A percentile compares a stretch with the other conserved stretches of the same genome.
Evolutionary conservation across 169 alveolate genomes (phyloP).

Genomic region (Plasmodium vinckei): DNA sequence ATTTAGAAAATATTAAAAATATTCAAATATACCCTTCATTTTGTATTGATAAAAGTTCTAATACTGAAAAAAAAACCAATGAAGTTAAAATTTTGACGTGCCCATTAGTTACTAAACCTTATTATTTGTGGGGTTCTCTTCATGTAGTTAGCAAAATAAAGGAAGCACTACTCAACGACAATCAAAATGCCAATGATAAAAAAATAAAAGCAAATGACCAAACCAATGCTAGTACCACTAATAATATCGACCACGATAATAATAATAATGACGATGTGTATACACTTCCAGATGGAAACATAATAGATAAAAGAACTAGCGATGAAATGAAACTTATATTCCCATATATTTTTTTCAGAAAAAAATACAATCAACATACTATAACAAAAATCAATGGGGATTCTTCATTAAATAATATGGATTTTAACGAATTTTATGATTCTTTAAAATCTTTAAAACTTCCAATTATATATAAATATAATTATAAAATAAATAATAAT

Average conservation of each 20-base stretch:
- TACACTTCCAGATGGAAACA: constrained; percentile 83
- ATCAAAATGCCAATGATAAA: constrained; percentile 43
- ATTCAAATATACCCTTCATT: constrained; percentile 78
- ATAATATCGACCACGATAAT: not conserved
- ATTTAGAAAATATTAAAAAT: constrained; percentile 72
- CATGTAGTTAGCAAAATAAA: constrained; percentile 81
- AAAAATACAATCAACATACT: constrained; percentile 68
- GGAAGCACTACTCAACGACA: constrained; percentile 75
- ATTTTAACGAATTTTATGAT: constrained; percentile 49
- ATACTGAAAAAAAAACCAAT: constrained; percentile 24
- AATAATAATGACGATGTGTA: constrained; percentile 24
- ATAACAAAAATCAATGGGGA: constrained; percentile 24
- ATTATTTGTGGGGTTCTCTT: constrained; percentile 81
- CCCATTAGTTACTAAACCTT: constrained; percentile 80
- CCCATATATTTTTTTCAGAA: constrained; percentile 61
- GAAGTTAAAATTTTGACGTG: constrained; percentile 71
- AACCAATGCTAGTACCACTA: constrained; percentile 31
- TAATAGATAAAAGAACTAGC: constrained; percentile 70
- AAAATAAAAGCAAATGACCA: constrained; percentile 13
- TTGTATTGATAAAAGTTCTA: constrained; percentile 40
- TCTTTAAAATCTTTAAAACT: constrained; percentile 45
- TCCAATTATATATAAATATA: constrained; percentile 59
- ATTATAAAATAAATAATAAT: constrained; percentile 39
- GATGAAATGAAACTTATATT: constrained; percentile 77
- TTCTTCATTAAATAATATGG: constrained; percentile 32